Evolutionary conservation across 495 filamentous ascomycete genomes (phyloP), one percentile per base, ranked within the genome.

Genomic region (Penicillium macrosclerotiorum): DNA sequence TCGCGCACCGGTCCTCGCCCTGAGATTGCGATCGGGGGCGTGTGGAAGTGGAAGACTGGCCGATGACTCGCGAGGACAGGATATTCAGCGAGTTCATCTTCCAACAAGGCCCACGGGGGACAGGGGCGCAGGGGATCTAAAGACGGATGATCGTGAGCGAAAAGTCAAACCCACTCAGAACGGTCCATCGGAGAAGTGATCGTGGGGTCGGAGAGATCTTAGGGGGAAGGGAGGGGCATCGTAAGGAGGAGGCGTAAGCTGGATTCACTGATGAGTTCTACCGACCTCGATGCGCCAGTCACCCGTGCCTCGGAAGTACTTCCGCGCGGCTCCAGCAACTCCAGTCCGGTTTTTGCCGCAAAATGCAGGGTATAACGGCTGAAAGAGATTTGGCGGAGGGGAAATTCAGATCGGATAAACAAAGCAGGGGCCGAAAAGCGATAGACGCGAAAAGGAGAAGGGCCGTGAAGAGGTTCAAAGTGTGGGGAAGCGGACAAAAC

Each of bases 71-170:
- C 63, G 88, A 80, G 53, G 89, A 94, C 65, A 98, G 78, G 66
- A 96, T 87, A 69, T 95, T 95, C 75, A 97, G 73, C 60, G 92
- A 95, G 85, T 97, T 96, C 92, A 98, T 98, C 73, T 84, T 90
- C 73, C 62, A 58, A 60, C 57, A 56, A 62, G 65, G 72, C 76
- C 73, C 79, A 84, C 81, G 68, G 68, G 70, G 63, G 62, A 67
- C 58, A 59, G 57, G 59, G 54, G 68, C 71, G 55, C 63, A 62
- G 51, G 41, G 55, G 60, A 56, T 73, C 68, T 64, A 58, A 40
- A 42, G 39, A 51, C 37, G 34, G 36, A 25, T 45, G 37, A 43
- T 46, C 34, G 50, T 60, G 52, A 56, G 62, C 38, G 22, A 55
- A 42, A 61, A 52, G 64, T 64, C 57, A 57, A 52, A 55, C 39